Base-by-base conservation (phyloP, 2,329 filamentous ascomycete genomes). In the Alternaria arborescens region DNA sequence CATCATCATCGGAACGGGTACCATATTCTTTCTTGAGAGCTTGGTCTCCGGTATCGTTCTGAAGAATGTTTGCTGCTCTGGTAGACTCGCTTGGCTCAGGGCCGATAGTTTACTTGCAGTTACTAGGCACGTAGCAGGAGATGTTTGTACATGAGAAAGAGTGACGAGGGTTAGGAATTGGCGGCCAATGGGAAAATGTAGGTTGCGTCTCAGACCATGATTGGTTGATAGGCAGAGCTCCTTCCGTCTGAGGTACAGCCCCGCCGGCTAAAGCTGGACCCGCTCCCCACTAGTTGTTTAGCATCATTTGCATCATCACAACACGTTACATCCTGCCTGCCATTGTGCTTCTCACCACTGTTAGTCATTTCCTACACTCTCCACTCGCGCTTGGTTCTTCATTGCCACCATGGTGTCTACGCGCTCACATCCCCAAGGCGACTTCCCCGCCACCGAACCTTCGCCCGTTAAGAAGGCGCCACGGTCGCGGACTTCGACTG, bases 381-480 rank as follows among this genome's bases (percentile, higher is more conserved):
- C 30, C 16, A 20, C n/a, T n/a, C 30, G 16, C 22, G 14, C 46
- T 38, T 41, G 38, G 3, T 18, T 24, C 11, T 40, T 11, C 10
- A 10, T 53, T 47, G 46, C 40, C 24, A 65, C 5, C 20, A 80
- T 80, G 78, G 78, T 80, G 24, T 76, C 78, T 22, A 80, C 78
- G 41, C 78, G 78, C 65, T 70, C 71, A 48, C 77, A 79, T 54
- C 77, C 78, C 0, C 59, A 62, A 6, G 70, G 70, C 47, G 71
- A 77, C 38, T 80, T 80, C 64, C 75, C 77, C 20, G 62, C 75
- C 14, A 65, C 69, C 6, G 76, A 78, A 22, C 55, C 72, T 11
- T 80, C 78, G 10, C 77, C 77, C 26, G 75, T 71, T 38, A 79
- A 79, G 61, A 74, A 74, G 60, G 61, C 67, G 32, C 67, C 73